Evolutionary conservation across 306 rosid species (phyloP).

Genomic region (Gynostemma pentaphyllum): DNA sequence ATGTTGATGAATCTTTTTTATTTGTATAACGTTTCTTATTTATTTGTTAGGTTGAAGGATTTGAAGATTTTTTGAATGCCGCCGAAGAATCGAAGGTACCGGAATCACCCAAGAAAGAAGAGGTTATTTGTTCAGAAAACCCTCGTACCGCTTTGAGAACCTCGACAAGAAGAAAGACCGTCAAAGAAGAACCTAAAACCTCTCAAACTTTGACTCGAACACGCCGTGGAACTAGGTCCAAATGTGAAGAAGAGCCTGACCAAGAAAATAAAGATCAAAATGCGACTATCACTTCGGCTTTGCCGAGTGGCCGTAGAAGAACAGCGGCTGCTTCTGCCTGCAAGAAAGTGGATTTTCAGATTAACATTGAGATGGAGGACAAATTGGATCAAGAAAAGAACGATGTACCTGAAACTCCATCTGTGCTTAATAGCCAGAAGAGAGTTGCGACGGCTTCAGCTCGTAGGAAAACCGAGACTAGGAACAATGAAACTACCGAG

Average conservation of each 20-base stretch:
- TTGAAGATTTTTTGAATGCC: slow-evolving; percentile 43
- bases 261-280: slow-evolving; percentile 29
- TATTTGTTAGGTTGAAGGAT: slow-evolving; percentile 60
- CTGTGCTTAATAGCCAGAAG: no score
- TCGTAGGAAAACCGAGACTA: slow-evolving; percentile 17
- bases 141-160: slow-evolving; percentile 34
- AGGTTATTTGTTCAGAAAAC: slow-evolving; percentile 19
- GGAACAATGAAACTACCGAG: slow-evolving; percentile 14
- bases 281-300: slow-evolving; percentile 35
- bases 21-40: background rate
- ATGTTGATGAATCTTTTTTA: background rate
- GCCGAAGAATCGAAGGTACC: slow-evolving; percentile 16
- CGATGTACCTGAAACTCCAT: slow-evolving; percentile 24
- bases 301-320: slow-evolving; percentile 21
- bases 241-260: slow-evolving; percentile 20
- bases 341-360: slow-evolving; percentile 23
- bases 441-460: slow-evolving; percentile 23
- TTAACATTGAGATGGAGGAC: slow-evolving; percentile 5
- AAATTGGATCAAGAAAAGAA: slow-evolving; percentile 15
- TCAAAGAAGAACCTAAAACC: slow-evolving; percentile 24
- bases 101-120: slow-evolving; percentile 17
- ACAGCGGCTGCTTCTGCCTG: slow-evolving; percentile 21
- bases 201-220: slow-evolving; percentile 19
- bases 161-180: slow-evolving; percentile 32
- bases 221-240: slow-evolving; percentile 16